phyloP scores from a whole-genome alignment of 192 early-diverging fungal genomes.

The Linnemannia schmuckeri region DNA sequence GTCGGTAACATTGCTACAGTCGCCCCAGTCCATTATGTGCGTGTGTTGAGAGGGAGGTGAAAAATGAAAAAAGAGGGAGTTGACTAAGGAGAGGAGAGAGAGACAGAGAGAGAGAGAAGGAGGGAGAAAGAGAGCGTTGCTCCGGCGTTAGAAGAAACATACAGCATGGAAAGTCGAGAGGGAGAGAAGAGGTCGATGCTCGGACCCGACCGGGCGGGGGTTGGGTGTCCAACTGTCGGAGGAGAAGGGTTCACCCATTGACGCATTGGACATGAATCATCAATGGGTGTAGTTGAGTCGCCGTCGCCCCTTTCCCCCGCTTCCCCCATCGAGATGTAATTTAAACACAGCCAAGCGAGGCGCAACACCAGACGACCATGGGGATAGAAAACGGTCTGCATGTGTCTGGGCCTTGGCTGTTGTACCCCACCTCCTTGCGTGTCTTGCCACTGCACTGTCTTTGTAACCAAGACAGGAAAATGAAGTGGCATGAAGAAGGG shows the following conservation, averaged over 20 bases:
- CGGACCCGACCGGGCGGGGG: conserved; percentile 3
- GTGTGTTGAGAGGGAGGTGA: neutral
- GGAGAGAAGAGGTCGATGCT: neutral
- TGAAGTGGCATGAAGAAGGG: neutral
- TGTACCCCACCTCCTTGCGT: neutral
- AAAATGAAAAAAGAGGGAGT: neutral
- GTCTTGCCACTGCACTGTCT: neutral
- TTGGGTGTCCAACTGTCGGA: neutral
- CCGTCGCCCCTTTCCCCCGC: neutral
- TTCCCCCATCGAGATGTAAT: neutral
- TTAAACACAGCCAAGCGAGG: conserved; percentile 4
- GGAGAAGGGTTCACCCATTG: neutral
- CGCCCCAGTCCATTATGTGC: neutral
- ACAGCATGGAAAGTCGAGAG: neutral
- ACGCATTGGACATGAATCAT: conserved; percentile 1
- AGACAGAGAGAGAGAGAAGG: neutral
- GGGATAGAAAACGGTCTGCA: neutral
- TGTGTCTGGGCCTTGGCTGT: conserved; percentile 2
- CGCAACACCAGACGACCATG: conserved; percentile 2
- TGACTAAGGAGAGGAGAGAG: neutral
- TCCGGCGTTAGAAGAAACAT: neutral
- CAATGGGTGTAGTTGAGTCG: neutral
- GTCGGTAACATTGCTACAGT: neutral
- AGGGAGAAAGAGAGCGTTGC: neutral
- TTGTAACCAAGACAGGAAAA: neutral